Evolutionary conservation across 2,329 filamentous ascomycete species (phyloP).

Genomic region (Diaporthe velutina): DNA sequence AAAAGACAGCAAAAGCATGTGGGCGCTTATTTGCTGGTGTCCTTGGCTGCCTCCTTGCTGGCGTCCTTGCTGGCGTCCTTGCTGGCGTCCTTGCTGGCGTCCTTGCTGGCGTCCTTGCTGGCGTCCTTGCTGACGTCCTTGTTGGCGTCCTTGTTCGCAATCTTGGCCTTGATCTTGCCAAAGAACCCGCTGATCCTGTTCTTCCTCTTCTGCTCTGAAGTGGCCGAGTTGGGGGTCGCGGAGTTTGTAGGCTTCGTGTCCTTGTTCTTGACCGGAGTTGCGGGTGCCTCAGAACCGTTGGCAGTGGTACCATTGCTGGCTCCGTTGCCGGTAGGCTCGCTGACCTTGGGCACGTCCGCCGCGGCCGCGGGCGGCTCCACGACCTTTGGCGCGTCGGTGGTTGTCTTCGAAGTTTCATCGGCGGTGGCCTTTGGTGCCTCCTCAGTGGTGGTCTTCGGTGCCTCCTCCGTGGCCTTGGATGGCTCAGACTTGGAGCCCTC

Average conservation of each 20-base stretch:
- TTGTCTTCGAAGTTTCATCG: constrained; percentile 45
- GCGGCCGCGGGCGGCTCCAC: constrained; percentile 41
- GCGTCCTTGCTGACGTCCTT: constrained; percentile 44
- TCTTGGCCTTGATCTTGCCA: constrained; percentile 65
- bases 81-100: background rate
- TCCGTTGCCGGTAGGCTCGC: constrained; percentile 40
- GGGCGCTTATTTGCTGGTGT: constrained; percentile 30
- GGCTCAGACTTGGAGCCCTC: constrained; percentile 43
- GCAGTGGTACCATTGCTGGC: constrained; percentile 37
- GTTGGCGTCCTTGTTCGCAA: constrained; percentile 43
- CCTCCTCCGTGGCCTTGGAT: constrained; percentile 42
- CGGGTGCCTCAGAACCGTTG: constrained; percentile 40
- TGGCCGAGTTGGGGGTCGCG: constrained; percentile 45
- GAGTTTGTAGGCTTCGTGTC: constrained; percentile 35
- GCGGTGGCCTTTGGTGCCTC: constrained; percentile 41
- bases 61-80: background rate
- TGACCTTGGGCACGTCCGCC: constrained; percentile 41
- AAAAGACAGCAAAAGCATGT: background rate
- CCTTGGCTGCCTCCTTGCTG: background rate
- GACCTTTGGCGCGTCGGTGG: constrained; percentile 43
- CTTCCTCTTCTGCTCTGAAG: constrained; percentile 70
- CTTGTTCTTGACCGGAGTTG: constrained; percentile 42
- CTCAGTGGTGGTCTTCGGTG: constrained; percentile 45
- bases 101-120: background rate
- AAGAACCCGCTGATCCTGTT: constrained; percentile 74